phyloP scores from a whole-genome alignment of 2,329 filamentous ascomycete species.

The Orbilia quercus region DNA sequence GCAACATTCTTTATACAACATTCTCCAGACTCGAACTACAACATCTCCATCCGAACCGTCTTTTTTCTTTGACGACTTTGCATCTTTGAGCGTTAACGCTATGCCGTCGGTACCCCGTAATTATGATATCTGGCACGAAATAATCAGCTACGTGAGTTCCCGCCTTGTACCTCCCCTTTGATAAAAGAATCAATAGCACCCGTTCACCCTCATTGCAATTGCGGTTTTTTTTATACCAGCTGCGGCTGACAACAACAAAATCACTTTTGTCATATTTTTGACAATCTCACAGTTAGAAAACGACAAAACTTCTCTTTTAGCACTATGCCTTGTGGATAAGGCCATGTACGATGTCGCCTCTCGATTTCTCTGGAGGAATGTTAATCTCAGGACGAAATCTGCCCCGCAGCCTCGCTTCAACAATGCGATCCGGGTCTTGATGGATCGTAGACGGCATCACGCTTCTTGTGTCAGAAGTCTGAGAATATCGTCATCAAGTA shows the following conservation, averaged over 20 bases:
- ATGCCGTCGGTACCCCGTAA: slow-evolving; percentile 53
- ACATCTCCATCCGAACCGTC: slow-evolving; percentile 38
- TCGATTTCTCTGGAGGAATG: slow-evolving; percentile 51
- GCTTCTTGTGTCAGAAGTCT: slow-evolving; percentile 50
- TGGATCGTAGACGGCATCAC: slow-evolving; percentile 53
- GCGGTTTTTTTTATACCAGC: slow-evolving; percentile 42
- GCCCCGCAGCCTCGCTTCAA: slow-evolving; percentile 50
- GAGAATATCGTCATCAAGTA: slow-evolving; percentile 52
- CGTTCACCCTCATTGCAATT: slow-evolving; percentile 19
- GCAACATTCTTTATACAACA: slow-evolving; percentile 54
- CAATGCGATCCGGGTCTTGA: slow-evolving; percentile 48
- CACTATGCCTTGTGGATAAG: slow-evolving; percentile 53
- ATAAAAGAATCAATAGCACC: slow-evolving; percentile 10
- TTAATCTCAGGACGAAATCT: slow-evolving; percentile 52
- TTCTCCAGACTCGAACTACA: slow-evolving; percentile 50
- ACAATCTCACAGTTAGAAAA: slow-evolving; percentile 52
- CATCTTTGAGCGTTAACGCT: slow-evolving; percentile 33
- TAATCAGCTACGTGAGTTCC: slow-evolving; percentile 47
- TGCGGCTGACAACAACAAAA: slow-evolving; percentile 55
- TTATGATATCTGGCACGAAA: slow-evolving; percentile 55
- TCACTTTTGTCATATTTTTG: slow-evolving; percentile 22
- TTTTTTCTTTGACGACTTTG: slow-evolving; percentile 54
- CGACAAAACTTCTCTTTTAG: slow-evolving; percentile 54
- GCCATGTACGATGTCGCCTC: slow-evolving; percentile 53
- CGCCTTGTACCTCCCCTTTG: slow-evolving; percentile 1